Evolutionary conservation across 2,329 filamentous ascomycete species (phyloP).

Genomic region (Fusarium lateritium): DNA sequence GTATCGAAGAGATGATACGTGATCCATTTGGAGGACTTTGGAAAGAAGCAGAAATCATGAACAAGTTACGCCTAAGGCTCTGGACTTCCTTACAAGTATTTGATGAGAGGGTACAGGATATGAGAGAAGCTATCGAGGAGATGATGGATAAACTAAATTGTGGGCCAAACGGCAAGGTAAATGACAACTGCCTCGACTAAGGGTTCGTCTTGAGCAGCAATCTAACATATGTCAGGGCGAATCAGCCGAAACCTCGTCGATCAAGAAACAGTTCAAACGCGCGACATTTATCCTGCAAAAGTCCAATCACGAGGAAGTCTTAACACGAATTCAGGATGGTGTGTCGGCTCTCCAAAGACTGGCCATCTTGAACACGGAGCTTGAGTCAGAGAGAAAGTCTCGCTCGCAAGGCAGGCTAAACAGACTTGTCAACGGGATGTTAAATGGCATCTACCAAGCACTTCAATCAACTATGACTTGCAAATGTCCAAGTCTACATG

Average conservation of each 20-base stretch:
- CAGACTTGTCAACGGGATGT: background rate
- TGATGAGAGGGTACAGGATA: background rate
- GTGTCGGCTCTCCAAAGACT: background rate
- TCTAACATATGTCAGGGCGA: background rate
- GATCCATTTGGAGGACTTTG: conserved; percentile 1
- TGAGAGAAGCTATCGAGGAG: background rate
- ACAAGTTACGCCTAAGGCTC: background rate
- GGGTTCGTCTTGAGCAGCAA: too few relatives aligned
- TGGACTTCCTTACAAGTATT: background rate
- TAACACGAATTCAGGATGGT: background rate
- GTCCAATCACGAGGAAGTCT: background rate
- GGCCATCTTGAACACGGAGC: background rate
- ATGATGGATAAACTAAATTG: conserved; percentile 2
- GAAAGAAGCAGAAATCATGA: background rate
- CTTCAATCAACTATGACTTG: background rate
- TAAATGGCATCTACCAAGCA: background rate
- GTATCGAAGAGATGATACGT: background rate
- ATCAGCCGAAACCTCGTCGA: rapidly evolving
- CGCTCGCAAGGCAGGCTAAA: background rate
- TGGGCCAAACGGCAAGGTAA: background rate
- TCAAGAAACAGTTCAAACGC: background rate
- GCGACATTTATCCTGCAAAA: background rate
- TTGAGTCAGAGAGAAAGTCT: background rate
- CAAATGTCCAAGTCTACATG: background rate
- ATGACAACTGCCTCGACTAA: too few relatives aligned